phyloP scores from a whole-genome alignment of 2,329 filamentous ascomycete genomes.

The Sarocladium oryzae region DNA sequence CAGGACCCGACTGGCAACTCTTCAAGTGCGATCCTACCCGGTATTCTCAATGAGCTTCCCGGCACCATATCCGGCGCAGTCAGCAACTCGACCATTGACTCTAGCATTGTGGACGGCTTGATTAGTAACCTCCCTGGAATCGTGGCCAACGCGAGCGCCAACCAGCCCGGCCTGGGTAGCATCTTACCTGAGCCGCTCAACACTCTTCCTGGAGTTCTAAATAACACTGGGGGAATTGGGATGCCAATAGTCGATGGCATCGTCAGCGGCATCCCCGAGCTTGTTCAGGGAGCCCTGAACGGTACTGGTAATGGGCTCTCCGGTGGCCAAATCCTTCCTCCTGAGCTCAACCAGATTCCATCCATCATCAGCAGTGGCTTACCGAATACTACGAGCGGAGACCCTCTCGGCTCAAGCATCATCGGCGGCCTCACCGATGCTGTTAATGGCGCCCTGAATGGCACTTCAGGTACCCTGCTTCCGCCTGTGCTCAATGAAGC shows the following conservation, averaged over 20 bases:
- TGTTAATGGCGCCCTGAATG: conserved; percentile 1
- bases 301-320: background rate
- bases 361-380: background rate
- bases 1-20: background rate
- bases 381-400: background rate
- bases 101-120: background rate
- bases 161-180: background rate
- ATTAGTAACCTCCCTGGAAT: conserved; percentile 3
- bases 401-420: background rate
- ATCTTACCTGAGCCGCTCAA: conserved; percentile 5
- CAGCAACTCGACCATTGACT: background rate
- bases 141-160: background rate
- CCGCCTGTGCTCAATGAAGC: background rate
- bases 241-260: background rate
- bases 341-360: background rate
- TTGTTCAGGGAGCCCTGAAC: background rate
- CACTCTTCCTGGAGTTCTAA: background rate
- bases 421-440: background rate
- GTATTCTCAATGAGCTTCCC: background rate
- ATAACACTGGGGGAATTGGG: background rate
- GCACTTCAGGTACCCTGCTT: background rate
- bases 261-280: background rate
- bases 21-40: background rate
- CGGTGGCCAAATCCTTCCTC: background rate
- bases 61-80: background rate